A percentile compares a stretch with the other conserved stretches of the same genome.
Conservation (phyloP, 2,329 filamentous ascomycete genomes). For the Curvularia spicifera region DNA sequence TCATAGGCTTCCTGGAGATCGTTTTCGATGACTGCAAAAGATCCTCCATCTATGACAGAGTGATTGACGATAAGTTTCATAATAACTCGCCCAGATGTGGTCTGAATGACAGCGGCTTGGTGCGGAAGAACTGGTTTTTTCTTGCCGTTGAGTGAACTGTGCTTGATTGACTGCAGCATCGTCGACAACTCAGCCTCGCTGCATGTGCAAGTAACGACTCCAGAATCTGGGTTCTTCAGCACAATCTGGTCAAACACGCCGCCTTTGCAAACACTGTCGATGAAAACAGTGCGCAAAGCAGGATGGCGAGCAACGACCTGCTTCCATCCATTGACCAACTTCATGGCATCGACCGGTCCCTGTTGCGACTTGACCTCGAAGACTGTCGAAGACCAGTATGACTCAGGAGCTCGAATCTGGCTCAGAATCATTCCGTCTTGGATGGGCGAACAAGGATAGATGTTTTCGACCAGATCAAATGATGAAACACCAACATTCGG, state of each 20-base stretch:
- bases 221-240: constrained; percentile 34
- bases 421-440: constrained; percentile 45
- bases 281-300: constrained; percentile 43
- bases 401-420: constrained; percentile 40
- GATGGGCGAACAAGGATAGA: constrained; percentile 44
- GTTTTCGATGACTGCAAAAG: constrained; percentile 37
- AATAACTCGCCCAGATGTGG: constrained; percentile 35
- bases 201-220: constrained; percentile 32
- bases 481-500: constrained; percentile 30
- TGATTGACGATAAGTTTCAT: constrained; percentile 48
- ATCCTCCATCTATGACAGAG: constrained; percentile 45
- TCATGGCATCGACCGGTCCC: constrained; percentile 30
- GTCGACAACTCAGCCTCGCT: constrained; percentile 29
- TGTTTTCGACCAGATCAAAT: constrained; percentile 38
- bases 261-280: constrained; percentile 45
- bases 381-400: constrained; percentile 40
- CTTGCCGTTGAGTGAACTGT: constrained; percentile 37
- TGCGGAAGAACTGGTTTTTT: constrained; percentile 43
- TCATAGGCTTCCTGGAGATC: constrained; percentile 44
- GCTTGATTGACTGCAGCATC: constrained; percentile 35
- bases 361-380: constrained; percentile 37
- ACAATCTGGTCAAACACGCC: constrained; percentile 48
- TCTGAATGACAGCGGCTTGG: constrained; percentile 40
- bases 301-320: constrained; percentile 44
- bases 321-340: constrained; percentile 38